Base-by-base conservation (phyloP, 441 rosid genomes). In the Omphalea diandra region DNA sequence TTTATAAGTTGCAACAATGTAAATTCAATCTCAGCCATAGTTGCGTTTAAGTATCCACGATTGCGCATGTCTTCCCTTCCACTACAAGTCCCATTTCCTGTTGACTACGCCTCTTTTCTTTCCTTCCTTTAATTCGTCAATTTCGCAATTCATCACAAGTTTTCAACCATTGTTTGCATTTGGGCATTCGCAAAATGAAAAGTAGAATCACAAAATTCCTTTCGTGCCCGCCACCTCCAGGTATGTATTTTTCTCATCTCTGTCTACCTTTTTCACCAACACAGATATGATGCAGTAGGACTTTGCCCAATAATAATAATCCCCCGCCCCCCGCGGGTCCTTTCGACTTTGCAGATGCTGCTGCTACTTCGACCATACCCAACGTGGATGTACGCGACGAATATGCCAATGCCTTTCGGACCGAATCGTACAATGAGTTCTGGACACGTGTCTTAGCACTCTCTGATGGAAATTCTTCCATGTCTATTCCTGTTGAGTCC, bases 391-490 rank as follows among this genome's bases (percentile, higher is more conserved):
- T 92, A 0, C 83, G 87, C 0, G 97, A 88, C 74, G 97, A 92
- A 71, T 90, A 92, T 60, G 96, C 94, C 46, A 85, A 88, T 14
- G 94, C 97, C 24, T 90, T 90, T 44, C 75, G 96, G 43, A 92
- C 97, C 0, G 93, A 90, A 79, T 92, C 98, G 7, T 88, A 87
- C 83, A 79, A 71, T 31, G 83, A 87, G 0, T 90, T 92, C 7
- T 92, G 94, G 98, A 81, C 87, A 67, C 93, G 86, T 40, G 91
- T 86, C 46, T 54, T 79, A 0, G 41, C 81, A 0, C 49, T 88
- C 14, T 71, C 77, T 29, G 73, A 76, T 24, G 36, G 36, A 58
- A 36, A 47, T 26, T 73, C 77, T 4, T 54, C 78, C 53, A 47
- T 73, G 26, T 63, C 65, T 31, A 65, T 56, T 14, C 76, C 81